Conservation (phyloP, 768 basidiomycete species). For the Gyrodon lividus region DNA sequence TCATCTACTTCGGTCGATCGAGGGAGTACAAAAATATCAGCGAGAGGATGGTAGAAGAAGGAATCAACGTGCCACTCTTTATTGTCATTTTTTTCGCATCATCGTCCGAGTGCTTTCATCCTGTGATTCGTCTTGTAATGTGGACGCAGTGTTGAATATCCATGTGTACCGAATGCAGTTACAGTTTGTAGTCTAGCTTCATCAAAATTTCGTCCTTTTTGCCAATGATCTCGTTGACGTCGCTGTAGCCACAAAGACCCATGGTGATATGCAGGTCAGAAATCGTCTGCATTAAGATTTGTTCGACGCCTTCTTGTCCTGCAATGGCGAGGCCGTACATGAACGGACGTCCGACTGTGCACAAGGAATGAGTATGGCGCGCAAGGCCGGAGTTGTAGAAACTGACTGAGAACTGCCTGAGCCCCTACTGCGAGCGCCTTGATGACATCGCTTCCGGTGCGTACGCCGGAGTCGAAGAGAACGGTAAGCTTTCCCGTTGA, state of each 20-base stretch:
- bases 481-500: slow-evolving; percentile 61
- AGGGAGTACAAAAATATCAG: not conserved
- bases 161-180: not conserved
- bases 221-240: slow-evolving; percentile 60
- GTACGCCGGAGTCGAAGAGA: slow-evolving; percentile 70
- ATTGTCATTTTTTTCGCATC: too few species aligned
- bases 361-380: too few species aligned
- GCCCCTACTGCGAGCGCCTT: slow-evolving; percentile 87
- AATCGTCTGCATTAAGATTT: slow-evolving; percentile 65
- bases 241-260: too few species aligned
- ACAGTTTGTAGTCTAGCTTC: slow-evolving; percentile 21
- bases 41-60: not conserved
- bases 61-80: too few species aligned
- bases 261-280: slow-evolving; percentile 66
- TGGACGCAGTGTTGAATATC: too few species aligned
- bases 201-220: slow-evolving; percentile 37
- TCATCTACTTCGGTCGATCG: slow-evolving; percentile 52
- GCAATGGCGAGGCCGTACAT: slow-evolving; percentile 73
- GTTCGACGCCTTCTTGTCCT: slow-evolving; percentile 71
- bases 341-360: slow-evolving; percentile 68
- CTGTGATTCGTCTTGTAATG: too few species aligned
- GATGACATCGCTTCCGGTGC: slow-evolving; percentile 84
- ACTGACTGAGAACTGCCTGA: slow-evolving; percentile 72
- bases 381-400: too few species aligned
- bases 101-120: too few species aligned